phyloP scores from a whole-genome alignment of 345 rosid genomes.

The Adansonia digitata region DNA sequence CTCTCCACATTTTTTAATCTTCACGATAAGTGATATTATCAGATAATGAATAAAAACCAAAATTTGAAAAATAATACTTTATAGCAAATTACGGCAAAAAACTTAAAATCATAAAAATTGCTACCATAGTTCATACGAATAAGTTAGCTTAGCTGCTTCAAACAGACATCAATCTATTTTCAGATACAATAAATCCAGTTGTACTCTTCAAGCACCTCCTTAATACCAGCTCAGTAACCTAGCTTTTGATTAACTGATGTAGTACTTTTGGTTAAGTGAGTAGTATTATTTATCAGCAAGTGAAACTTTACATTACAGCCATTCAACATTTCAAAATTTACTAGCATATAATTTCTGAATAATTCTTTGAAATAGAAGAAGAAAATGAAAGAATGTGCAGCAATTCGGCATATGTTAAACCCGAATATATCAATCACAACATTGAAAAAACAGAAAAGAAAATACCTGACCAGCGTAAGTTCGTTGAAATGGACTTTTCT shows the following conservation, averaged over 20 bases:
- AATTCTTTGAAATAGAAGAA: not conserved
- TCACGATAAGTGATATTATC: slow-evolving; percentile 14
- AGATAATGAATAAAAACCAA: not conserved
- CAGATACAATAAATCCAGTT: not conserved
- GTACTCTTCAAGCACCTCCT: not conserved
- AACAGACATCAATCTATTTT: not conserved
- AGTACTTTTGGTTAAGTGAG: not conserved
- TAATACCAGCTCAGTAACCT: not conserved
- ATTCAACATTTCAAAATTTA: too few relatives aligned
- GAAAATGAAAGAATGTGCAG: not conserved
- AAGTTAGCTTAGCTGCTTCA: not conserved
- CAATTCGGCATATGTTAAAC: not conserved
- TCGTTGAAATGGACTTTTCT: slow-evolving; percentile 93
- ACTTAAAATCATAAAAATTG: not conserved
- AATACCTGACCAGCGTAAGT: slow-evolving; percentile 90
- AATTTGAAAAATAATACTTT: not conserved
- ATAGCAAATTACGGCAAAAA: not conserved
- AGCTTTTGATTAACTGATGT: not conserved
- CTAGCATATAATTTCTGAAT: not conserved
- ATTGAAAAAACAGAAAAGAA: not conserved
- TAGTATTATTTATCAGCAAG: not conserved
- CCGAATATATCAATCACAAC: not conserved
- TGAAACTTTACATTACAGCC: not conserved
- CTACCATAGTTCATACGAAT: too few relatives aligned
- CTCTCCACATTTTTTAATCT: slow-evolving; percentile 90